Evolutionary conservation across 2,329 filamentous ascomycete genomes (phyloP), one percentile per base, ranked within the genome.

Genomic region (Scleromitrula shiraiana): DNA sequence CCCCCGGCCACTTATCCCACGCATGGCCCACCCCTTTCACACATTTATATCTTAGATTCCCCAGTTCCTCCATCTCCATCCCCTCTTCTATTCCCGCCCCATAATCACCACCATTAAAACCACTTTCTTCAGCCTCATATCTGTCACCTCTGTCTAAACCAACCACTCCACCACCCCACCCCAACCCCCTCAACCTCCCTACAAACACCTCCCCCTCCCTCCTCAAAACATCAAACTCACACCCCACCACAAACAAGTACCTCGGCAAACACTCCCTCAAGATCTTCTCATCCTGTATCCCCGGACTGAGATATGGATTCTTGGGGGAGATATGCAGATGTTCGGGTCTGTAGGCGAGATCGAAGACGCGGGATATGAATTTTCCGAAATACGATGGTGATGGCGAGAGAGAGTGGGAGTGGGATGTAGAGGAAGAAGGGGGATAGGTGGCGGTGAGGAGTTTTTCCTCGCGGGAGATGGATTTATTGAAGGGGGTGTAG

Each of bases 221-320:
- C 24, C 56, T 37, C 30, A 60, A 42, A 17, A 49, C 47, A 50
- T 60, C 58, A n/a, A 47, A 44, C 41, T 52, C 51, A 50, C 58
- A 60, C 8, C 52, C 57, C 7, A 58, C 49, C 27, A 60, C 53
- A 3, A 50, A 47, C 19, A 56, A 46, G 23, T 53, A 50, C 5
- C 41, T 26, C 35, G 58, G 57, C 15, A 61, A 38, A 2, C 41
- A 49, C 7, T 54, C 50, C 4, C 33, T 50, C 24, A 61, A 20
- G 8, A 59, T 12, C 22, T 51, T 45, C 33, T 56, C 50, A 2
- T 38, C 38, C 7, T 57, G 56, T 2, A 59, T 41, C 0, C 50
- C 55, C 2, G 54, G 56, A 17, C 36, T 42, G 9, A 49, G 26
- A 10, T 36, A 9, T 12, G 30, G 43, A 10, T 44, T 22, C n/a